Evolutionary conservation across 306 rosid genomes (phyloP).

Genomic region (Psophocarpus tetragonolobus): DNA sequence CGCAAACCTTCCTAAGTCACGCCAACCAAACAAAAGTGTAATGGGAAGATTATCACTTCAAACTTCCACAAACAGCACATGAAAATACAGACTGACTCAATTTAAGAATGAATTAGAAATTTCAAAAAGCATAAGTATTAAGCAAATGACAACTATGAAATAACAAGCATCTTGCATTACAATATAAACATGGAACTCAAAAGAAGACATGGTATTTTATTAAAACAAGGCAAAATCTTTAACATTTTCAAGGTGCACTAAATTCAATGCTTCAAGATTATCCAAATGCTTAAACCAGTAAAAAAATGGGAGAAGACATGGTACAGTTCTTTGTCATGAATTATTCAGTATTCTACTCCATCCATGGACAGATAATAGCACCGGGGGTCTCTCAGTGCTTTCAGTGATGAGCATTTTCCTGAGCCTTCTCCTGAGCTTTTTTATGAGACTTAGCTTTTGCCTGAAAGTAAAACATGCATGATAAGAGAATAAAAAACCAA

Average conservation of each 20-base stretch:
- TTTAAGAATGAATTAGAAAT: background rate
- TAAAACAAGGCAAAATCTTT: conserved; percentile 26
- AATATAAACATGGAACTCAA: conserved; percentile 28
- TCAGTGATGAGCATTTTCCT: conserved; percentile 61
- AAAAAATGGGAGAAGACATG: conserved; percentile 36
- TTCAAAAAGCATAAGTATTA: background rate
- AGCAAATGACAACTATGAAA: background rate
- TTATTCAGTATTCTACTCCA: conserved; percentile 56
- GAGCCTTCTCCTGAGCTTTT: conserved; percentile 38
- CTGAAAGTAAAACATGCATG: conserved; percentile 41
- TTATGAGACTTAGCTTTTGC: conserved; percentile 80
- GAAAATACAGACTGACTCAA: background rate
- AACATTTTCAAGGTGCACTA: conserved; percentile 35
- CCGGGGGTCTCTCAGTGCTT: conserved; percentile 31
- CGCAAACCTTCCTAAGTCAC: background rate
- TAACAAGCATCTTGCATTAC: conserved; percentile 7
- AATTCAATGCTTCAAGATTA: conserved; percentile 37
- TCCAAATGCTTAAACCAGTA: conserved; percentile 35
- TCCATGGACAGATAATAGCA: conserved; percentile 24
- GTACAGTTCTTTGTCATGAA: conserved; percentile 38
- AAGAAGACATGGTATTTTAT: conserved; percentile 24
- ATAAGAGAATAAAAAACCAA: conserved; percentile 11
- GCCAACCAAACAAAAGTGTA: background rate
- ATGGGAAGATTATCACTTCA: background rate
- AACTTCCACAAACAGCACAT: background rate